Evolutionary conservation across 148 eudicot species (phyloP).

Genomic region (Linanthus parryae): DNA sequence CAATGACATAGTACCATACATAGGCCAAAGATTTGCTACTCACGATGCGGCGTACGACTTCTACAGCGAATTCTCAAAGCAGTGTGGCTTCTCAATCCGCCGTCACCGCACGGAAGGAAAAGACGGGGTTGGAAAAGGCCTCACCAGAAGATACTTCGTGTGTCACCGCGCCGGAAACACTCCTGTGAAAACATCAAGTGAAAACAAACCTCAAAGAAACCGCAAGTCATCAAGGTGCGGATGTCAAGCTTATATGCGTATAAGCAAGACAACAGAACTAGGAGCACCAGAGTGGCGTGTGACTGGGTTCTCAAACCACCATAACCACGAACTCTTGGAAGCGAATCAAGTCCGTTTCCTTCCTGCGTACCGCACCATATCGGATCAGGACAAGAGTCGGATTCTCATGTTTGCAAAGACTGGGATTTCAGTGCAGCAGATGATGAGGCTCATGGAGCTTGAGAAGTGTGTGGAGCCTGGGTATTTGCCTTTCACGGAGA

Average conservation of each 20-base stretch:
- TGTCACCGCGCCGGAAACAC: constrained; percentile 98
- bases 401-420: constrained; percentile 90
- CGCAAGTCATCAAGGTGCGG: constrained; percentile 94
- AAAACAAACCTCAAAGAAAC: constrained; percentile 78
- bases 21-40: constrained; percentile 78
- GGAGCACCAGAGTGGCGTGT: constrained; percentile 87
- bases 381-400: constrained; percentile 75
- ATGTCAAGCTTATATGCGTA: constrained; percentile 90
- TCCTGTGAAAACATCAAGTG: constrained; percentile 59
- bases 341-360: constrained; percentile 93
- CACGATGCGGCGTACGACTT: constrained; percentile 93
- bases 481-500: constrained; percentile 82
- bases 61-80: constrained; percentile 78
- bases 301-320: constrained; percentile 86
- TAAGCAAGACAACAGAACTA: constrained; percentile 67
- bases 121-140: constrained; percentile 95
- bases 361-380: constrained; percentile 88
- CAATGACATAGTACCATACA: constrained; percentile 60
- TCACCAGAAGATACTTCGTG: constrained; percentile 87
- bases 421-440: constrained; percentile 93
- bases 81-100: constrained; percentile 89
- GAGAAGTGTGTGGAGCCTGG: constrained; percentile 96
- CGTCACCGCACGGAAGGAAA: constrained; percentile 97
- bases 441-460: constrained; percentile 92
- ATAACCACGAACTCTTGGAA: constrained; percentile 86